Evolutionary conservation across 1,139 yeast species (phyloP).

Genomic region (Hanseniaspora uvarum): DNA sequence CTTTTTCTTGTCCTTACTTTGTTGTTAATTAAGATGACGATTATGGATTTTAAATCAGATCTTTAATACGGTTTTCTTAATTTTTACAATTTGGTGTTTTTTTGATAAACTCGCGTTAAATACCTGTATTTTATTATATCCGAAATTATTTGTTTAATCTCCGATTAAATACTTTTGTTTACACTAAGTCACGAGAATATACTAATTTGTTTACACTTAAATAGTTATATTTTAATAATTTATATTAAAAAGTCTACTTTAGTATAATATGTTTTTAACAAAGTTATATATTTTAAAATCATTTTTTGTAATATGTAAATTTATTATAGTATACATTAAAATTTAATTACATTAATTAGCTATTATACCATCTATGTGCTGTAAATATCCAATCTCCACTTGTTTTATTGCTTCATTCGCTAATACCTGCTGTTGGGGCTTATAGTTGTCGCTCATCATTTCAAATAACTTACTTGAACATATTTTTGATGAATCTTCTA

Average conservation of each 20-base stretch:
- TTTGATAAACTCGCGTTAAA: not conserved
- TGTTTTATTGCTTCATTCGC: not conserved
- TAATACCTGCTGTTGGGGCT: not conserved
- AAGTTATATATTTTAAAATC: too few species aligned
- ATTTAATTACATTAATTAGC: too few species aligned
- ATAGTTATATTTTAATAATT: not conserved
- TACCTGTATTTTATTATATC: not conserved
- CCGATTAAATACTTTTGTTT: not conserved
- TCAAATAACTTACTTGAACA: constrained; percentile 37
- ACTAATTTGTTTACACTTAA: constrained; percentile 8
- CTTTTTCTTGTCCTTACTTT: not conserved
- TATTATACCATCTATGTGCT: not conserved
- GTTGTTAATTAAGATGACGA: too few species aligned
- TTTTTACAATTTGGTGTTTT: too few species aligned
- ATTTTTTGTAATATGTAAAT: not conserved
- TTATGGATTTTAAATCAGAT: too few species aligned
- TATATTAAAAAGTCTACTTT: too few species aligned
- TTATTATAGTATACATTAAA: too few species aligned
- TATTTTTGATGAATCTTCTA: constrained; percentile 35
- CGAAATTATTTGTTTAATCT: not conserved
- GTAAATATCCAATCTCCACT: not conserved
- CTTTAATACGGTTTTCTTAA: not conserved
- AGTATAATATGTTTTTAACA: not conserved
- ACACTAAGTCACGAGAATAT: constrained; percentile 1
- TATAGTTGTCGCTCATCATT: constrained; percentile 23